phyloP scores from a whole-genome alignment of 345 rosid species.

The Zanthoxylum bungeanum region DNA sequence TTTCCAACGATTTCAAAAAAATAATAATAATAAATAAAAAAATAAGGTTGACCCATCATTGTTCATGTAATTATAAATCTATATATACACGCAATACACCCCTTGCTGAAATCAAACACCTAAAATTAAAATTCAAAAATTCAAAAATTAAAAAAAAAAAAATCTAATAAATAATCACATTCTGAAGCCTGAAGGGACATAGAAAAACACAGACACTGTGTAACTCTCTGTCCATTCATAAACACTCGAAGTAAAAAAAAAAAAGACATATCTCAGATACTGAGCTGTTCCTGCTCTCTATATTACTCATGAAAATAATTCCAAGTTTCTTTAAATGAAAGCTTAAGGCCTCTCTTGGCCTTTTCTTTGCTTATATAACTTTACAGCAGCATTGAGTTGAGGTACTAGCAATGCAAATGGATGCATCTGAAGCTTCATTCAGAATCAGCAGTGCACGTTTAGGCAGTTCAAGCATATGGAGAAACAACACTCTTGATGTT shows the following conservation, averaged over 20 bases:
- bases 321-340: conserved; percentile 7
- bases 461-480: conserved; percentile 45
- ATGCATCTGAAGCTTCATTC: conserved; percentile 23
- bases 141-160: background rate
- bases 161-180: background rate
- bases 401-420: conserved; percentile 28
- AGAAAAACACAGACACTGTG: conserved; percentile 4
- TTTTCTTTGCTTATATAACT: background rate
- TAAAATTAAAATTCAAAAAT: background rate
- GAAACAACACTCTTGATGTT: conserved; percentile 34
- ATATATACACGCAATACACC: background rate
- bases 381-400: background rate
- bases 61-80: background rate
- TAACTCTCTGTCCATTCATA: background rate
- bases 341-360: background rate
- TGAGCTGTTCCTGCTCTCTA: background rate
- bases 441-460: conserved; percentile 36
- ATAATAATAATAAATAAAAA: too few relatives aligned
- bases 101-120: background rate
- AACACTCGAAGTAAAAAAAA: background rate
- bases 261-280: background rate
- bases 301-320: background rate
- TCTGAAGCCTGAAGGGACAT: conserved; percentile 10
- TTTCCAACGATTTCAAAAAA: too few relatives aligned
- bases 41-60: conserved; percentile 7